These are phyloP conservation scores for Gyrodon lividus DNA, from an alignment of 768 basidiomycete genomes.

Conservation along the genomic window DNA sequence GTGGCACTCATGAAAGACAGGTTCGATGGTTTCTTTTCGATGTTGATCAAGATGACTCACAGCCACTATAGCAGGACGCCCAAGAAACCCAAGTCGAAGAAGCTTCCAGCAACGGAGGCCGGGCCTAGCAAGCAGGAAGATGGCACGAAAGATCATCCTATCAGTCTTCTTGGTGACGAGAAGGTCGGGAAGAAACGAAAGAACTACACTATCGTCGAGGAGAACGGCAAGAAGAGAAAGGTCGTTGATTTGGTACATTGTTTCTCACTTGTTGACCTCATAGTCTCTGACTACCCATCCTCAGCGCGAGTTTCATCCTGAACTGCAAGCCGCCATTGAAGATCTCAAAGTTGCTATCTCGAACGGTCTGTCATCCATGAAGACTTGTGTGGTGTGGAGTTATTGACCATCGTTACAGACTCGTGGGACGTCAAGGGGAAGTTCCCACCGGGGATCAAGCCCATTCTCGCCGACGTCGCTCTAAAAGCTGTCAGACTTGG, in stretches of 20 bases:
- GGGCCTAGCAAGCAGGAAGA: constrained; percentile 32
- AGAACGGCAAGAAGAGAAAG: constrained; percentile 70
- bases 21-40: constrained; percentile 24
- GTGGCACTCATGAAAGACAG: constrained; percentile 85
- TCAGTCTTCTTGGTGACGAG: constrained; percentile 41
- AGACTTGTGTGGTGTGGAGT: not conserved
- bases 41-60: constrained; percentile 10
- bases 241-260: constrained; percentile 60
- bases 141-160: constrained; percentile 52
- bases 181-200: constrained; percentile 52
- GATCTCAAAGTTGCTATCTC: constrained; percentile 59
- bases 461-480: constrained; percentile 66
- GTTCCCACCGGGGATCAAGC: constrained; percentile 83
- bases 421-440: constrained; percentile 81
- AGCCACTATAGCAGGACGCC: constrained; percentile 44
- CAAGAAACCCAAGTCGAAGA: constrained; percentile 73
- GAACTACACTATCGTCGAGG: constrained; percentile 49
- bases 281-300: not conserved
- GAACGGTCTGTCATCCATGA: constrained; percentile 41
- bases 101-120: constrained; percentile 30
- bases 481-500: constrained; percentile 77
- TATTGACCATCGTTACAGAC: constrained; percentile 42
- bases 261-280: not conserved
- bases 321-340: constrained; percentile 60
- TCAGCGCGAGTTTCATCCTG: constrained; percentile 68